Percentiles rank a stretch among this genome's conserved stretches.
Conservation (phyloP, 352 stramenopile genomes). For the Phytophthora uliginosa region DNA sequence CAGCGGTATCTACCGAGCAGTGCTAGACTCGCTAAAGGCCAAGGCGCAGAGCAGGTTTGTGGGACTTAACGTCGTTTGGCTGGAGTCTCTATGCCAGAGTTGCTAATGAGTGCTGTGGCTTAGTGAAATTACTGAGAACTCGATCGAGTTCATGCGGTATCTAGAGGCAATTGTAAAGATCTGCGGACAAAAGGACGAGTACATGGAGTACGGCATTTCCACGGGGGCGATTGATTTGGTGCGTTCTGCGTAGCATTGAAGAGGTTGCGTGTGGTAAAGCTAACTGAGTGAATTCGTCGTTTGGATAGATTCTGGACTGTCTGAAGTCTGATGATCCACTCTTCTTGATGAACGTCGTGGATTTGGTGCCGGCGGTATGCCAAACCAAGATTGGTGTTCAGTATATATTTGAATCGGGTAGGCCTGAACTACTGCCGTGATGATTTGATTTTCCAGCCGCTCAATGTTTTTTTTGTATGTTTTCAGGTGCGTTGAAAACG, state of each 20-base stretch:
- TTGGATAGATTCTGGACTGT: constrained; percentile 68
- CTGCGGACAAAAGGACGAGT: constrained; percentile 59
- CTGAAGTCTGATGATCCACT: constrained; percentile 82
- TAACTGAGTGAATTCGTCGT: constrained; percentile 15
- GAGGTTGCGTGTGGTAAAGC: neutral
- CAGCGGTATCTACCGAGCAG: constrained; percentile 51
- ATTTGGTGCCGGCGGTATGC: constrained; percentile 80
- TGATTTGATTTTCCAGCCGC: neutral
- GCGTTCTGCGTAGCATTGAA: neutral
- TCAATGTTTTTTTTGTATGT: constrained; percentile 10
- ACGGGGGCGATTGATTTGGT: constrained; percentile 56
- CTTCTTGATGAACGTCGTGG: constrained; percentile 89
- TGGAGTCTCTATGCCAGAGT: neutral
- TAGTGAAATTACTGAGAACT: constrained; percentile 59
- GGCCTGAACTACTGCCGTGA: neutral
- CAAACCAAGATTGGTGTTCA: constrained; percentile 70
- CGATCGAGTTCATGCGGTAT: constrained; percentile 83
- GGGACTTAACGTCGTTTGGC: neutral
- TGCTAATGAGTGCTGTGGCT: constrained; percentile 15
- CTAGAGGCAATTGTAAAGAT: constrained; percentile 79
- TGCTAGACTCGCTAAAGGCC: constrained; percentile 60
- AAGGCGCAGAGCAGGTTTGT: constrained; percentile 62
- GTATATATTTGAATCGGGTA: constrained; percentile 87
- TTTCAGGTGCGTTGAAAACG: constrained; percentile 70
- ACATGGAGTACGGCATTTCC: constrained; percentile 72